Percentiles rank a stretch among this genome's conserved stretches.
These are phyloP conservation scores for Fusarium vanettenii DNA, from an alignment of 2,329 filamentous ascomycete species.

Conservation along the genomic window DNA sequence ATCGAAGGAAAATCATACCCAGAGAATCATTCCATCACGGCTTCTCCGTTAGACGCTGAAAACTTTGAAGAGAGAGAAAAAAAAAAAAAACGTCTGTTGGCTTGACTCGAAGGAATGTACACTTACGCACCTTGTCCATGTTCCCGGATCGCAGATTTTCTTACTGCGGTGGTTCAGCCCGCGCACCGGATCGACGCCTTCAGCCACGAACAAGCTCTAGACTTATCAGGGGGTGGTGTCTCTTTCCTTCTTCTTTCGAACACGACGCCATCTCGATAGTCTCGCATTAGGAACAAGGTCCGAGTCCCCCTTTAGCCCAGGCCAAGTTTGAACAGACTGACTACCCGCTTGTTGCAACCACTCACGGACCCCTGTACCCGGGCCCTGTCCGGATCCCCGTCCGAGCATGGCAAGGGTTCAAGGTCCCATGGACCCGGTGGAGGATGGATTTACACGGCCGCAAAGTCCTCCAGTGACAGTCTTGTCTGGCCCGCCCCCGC, in stretches of 20 bases:
- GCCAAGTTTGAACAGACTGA: no score
- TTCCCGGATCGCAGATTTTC: constrained; percentile 19
- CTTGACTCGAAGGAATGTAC: not conserved
- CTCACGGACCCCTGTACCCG: not conserved
- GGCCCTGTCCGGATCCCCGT: not conserved
- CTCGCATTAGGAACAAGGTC: constrained; percentile 34
- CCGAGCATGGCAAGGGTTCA: not conserved
- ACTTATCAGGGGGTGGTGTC: not conserved
- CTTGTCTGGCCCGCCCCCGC: constrained; percentile 43
- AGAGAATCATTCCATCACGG: not conserved
- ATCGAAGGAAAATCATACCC: not conserved
- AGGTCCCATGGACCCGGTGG: constrained; percentile 3
- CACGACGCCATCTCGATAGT: constrained; percentile 39
- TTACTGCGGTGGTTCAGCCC: constrained; percentile 2
- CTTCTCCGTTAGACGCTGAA: not conserved
- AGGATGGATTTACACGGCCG: constrained; percentile 11
- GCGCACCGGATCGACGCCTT: constrained; percentile 22
- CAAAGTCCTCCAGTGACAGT: constrained; percentile 20
- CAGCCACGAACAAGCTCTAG: constrained; percentile 33
- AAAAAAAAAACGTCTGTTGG: not conserved
- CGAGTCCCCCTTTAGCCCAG: constrained; percentile 5
- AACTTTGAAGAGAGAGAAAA: not conserved
- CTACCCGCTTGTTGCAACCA: not conserved
- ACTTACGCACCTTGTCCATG: not conserved
- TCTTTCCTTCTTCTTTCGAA: not conserved